Conservation (phyloP, 2,329 filamentous ascomycete genomes). For the Colletotrichum spaethianum region DNA sequence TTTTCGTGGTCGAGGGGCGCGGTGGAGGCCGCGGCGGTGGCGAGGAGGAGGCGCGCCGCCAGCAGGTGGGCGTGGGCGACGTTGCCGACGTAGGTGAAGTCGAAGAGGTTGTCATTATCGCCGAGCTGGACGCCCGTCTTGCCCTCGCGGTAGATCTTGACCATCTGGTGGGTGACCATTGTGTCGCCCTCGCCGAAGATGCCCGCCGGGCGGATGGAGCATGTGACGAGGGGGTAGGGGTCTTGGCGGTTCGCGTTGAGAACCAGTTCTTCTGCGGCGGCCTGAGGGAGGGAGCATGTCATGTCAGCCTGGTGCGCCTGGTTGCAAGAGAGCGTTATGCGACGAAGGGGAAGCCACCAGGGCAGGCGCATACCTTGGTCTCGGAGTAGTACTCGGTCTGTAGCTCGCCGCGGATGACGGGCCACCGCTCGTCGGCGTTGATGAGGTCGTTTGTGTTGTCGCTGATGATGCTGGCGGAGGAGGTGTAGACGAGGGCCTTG, state of each 20-base stretch:
- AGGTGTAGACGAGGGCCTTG: constrained; percentile 90
- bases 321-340: neutral
- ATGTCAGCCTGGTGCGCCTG: constrained; percentile 10
- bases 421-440: constrained; percentile 89
- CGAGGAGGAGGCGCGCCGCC: constrained; percentile 80
- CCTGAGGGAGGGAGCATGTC: constrained; percentile 56
- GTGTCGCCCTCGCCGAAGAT: constrained; percentile 94
- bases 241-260: constrained; percentile 79
- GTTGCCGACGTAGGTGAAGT: constrained; percentile 76
- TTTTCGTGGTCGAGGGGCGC: constrained; percentile 79
- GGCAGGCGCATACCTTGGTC: constrained; percentile 77
- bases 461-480: constrained; percentile 87
- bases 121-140: constrained; percentile 87
- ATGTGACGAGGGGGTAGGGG: constrained; percentile 75
- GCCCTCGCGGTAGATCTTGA: constrained; percentile 77
- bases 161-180: constrained; percentile 80
- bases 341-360: neutral
- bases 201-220: constrained; percentile 85
- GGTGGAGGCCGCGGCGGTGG: constrained; percentile 63
- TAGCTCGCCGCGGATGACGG: constrained; percentile 78
- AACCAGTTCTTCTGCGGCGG: constrained; percentile 85
- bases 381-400: constrained; percentile 90
- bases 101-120: constrained; percentile 73
- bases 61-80: constrained; percentile 85
- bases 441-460: constrained; percentile 85